phyloP scores from a whole-genome alignment of 2,329 filamentous ascomycete genomes.

The Golovinomyces cichoracearum region DNA sequence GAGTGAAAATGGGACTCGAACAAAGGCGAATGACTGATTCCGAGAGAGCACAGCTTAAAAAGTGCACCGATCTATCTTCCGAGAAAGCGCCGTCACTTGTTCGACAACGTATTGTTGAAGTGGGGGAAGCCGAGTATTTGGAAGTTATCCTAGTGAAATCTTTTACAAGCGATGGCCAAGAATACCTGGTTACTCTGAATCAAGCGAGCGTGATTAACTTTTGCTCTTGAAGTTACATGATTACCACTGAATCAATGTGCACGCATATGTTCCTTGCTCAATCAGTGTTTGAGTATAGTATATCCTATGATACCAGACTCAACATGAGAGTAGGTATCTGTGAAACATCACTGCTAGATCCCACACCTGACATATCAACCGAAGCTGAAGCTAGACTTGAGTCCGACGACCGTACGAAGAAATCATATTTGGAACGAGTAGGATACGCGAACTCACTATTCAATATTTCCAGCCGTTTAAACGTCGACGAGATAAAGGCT shows the following conservation, averaged over 20 bases:
- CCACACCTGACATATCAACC: conserved; percentile 51
- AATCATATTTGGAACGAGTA: too few relatives aligned
- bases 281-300: too few relatives aligned
- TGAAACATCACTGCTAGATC: conserved; percentile 24
- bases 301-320: not conserved
- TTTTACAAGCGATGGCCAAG: not conserved
- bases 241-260: not conserved
- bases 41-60: too few relatives aligned
- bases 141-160: not conserved
- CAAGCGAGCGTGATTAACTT: not conserved
- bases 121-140: too few relatives aligned
- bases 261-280: conserved; percentile 1
- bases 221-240: not conserved
- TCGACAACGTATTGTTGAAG: too few relatives aligned
- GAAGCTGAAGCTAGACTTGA: conserved; percentile 50
- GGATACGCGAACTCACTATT: too few relatives aligned
- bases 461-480: too few relatives aligned
- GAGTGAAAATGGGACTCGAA: too few relatives aligned
- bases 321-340: not conserved
- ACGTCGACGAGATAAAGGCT: too few relatives aligned
- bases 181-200: not conserved
- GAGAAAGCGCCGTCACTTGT: too few relatives aligned
- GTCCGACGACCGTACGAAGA: not conserved
- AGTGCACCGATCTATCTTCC: too few relatives aligned
- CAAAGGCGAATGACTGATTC: too few relatives aligned